Evolutionary conservation across 2,329 filamentous ascomycete genomes (phyloP), one percentile per base, ranked within the genome.

Genomic region (Raffaelea arxii): DNA sequence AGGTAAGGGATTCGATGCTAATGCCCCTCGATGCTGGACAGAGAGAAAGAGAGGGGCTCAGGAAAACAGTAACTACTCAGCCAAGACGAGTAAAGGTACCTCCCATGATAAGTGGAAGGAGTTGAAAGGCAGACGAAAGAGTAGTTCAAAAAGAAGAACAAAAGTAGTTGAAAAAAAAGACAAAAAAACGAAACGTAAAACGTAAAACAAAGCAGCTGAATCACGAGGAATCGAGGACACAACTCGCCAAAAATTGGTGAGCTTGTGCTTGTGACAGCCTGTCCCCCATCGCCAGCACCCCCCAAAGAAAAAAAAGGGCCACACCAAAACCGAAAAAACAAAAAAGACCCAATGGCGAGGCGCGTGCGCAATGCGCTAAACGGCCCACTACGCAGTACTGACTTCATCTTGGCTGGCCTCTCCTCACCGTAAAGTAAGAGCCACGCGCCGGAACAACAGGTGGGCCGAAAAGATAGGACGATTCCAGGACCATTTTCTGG

Each of bases 401-500:
- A n/a, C n/a, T n/a, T n/a, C n/a, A n/a, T n/a, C n/a, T n/a, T n/a
- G n/a, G n/a, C n/a, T n/a, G n/a, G n/a, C n/a, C n/a, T n/a, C n/a
- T n/a, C n/a, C n/a, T n/a, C n/a, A n/a, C n/a, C n/a, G n/a, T n/a
- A n/a, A n/a, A n/a, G n/a, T n/a, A n/a, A n/a, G n/a, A n/a, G n/a
- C n/a, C n/a, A n/a, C 38, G 38, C 38, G 38, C 38, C 38, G 38
- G 38, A 41, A n/a, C 25, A 41, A 41, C 22, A 41, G 14, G 4
- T 41, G 14, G 22, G 38, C 38, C 38, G 38, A 7, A n/a, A n/a
- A n/a, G n/a, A n/a, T n/a, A n/a, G n/a, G n/a, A n/a, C n/a, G n/a
- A n/a, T n/a, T n/a, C n/a, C 16, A 14, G 36, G 12, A 24, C 38
- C 23, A 23, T n/a, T n/a, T 41, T 18, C 22, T 4, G 22, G 21